Percentiles rank a stretch among this genome's conserved stretches.
Conservation (phyloP, 352 stramenopile species). For the Pythium dissotocum region DNA sequence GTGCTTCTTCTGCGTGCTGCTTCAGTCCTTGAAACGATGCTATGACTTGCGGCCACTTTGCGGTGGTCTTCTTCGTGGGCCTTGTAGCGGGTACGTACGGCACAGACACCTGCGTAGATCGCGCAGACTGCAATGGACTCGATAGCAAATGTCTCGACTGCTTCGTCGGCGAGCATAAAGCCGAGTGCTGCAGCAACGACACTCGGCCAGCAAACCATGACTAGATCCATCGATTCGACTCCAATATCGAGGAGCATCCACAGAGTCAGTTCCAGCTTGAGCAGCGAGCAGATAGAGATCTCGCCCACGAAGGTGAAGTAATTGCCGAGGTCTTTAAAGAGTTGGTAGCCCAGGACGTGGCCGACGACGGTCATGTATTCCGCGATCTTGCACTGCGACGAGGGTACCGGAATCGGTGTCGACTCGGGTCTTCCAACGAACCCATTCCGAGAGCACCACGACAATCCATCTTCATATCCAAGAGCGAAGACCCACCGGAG, state of each 20-base stretch:
- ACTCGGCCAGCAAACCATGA: background rate
- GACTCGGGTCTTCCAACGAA: background rate
- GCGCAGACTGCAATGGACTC: too few relatives aligned
- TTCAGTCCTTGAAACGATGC: too few relatives aligned
- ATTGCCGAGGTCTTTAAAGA: background rate
- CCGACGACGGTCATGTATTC: conserved; percentile 1
- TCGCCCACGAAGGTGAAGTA: background rate
- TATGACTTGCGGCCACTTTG: too few relatives aligned
- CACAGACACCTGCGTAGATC: too few relatives aligned
- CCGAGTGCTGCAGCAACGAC: background rate
- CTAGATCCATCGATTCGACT: too few relatives aligned
- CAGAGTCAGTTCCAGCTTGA: background rate
- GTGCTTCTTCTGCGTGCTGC: too few relatives aligned
- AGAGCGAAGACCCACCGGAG: conserved; percentile 40
- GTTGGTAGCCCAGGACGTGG: conserved; percentile 7
- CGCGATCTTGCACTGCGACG: too few relatives aligned
- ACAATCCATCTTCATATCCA: conserved; percentile 29
- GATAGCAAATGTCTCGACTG: too few relatives aligned
- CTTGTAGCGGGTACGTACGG: too few relatives aligned
- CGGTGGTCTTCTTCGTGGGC: too few relatives aligned
- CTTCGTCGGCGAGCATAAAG: too few relatives aligned
- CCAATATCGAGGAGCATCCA: background rate
- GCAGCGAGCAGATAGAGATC: background rate
- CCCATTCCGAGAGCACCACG: conserved; percentile 19
- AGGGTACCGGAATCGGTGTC: too few relatives aligned